Percentiles rank a stretch among this genome's conserved stretches.
These are phyloP conservation scores for Hirsutella rhossiliensis DNA, from an alignment of 2,329 filamentous ascomycete genomes.

Conservation along the genomic window DNA sequence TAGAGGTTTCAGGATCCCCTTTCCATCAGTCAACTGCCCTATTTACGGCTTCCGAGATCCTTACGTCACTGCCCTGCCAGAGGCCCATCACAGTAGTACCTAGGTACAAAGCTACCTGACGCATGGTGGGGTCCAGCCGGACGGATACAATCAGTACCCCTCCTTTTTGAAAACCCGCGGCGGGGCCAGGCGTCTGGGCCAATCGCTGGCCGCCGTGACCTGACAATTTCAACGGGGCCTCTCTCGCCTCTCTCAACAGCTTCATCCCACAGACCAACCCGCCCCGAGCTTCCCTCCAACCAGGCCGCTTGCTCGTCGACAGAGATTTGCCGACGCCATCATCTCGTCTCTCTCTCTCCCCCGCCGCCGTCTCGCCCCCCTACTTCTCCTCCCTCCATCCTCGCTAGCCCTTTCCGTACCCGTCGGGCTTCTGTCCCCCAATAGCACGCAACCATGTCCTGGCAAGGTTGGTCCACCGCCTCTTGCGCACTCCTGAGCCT, in stretches of 20 bases:
- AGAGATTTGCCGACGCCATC: too few species aligned
- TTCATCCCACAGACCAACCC: not conserved
- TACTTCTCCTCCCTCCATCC: too few species aligned
- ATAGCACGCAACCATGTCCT: conserved; percentile 46
- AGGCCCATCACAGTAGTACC: too few species aligned
- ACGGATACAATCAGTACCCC: not conserved
- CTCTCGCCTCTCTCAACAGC: not conserved
- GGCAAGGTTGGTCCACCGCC: conserved; percentile 49
- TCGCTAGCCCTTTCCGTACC: not conserved
- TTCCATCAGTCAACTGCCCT: too few species aligned
- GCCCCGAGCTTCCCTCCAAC: too few species aligned
- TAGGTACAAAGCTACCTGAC: not conserved
- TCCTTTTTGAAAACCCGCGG: not conserved
- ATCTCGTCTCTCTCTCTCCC: too few species aligned
- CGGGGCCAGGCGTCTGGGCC: not conserved
- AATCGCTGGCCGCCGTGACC: not conserved
- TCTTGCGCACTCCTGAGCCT: not conserved
- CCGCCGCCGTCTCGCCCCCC: too few species aligned
- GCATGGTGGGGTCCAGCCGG: not conserved
- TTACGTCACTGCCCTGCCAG: too few species aligned
- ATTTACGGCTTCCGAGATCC: too few species aligned
- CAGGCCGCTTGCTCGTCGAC: too few species aligned
- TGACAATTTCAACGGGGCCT: not conserved
- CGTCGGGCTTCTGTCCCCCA: not conserved
- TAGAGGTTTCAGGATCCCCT: too few species aligned